Conservation (phyloP, 495 filamentous ascomycete genomes). For the Xylaria cubensis region DNA sequence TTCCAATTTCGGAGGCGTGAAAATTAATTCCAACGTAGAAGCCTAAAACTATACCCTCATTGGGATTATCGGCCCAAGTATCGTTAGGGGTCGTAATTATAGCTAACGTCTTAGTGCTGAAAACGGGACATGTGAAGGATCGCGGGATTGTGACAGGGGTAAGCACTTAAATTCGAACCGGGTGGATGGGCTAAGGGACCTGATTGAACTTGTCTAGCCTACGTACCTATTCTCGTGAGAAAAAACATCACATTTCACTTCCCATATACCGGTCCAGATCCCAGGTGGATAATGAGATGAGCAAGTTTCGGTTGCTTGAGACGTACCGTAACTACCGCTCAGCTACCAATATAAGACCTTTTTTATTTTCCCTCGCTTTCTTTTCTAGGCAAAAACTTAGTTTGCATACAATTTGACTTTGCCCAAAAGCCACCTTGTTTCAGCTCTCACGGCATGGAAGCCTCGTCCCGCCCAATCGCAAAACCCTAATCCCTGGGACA, state of each 20-base stretch:
- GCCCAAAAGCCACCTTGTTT: neutral
- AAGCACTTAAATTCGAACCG: neutral
- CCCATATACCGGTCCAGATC: neutral
- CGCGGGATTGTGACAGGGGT: conserved; percentile 5
- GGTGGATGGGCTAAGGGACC: neutral
- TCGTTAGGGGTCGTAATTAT: conserved; percentile 5
- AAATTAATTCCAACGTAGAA: neutral
- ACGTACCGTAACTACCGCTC: neutral
- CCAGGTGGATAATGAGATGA: no score
- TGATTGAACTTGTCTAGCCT: neutral
- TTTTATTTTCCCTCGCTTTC: no score
- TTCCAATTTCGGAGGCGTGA: neutral
- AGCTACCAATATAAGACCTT: neutral
- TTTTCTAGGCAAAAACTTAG: neutral
- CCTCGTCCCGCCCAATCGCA: neutral
- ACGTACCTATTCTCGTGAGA: neutral
- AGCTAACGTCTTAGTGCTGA: neutral
- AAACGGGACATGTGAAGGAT: neutral
- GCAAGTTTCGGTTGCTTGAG: neutral
- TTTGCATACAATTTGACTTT: neutral
- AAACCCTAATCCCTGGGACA: neutral
- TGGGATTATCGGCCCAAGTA: neutral
- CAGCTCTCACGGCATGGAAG: neutral
- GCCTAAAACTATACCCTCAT: neutral
- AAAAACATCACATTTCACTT: neutral